phyloP scores from a whole-genome alignment of 2,329 filamentous ascomycete species.

The Fusarium torreyae region DNA sequence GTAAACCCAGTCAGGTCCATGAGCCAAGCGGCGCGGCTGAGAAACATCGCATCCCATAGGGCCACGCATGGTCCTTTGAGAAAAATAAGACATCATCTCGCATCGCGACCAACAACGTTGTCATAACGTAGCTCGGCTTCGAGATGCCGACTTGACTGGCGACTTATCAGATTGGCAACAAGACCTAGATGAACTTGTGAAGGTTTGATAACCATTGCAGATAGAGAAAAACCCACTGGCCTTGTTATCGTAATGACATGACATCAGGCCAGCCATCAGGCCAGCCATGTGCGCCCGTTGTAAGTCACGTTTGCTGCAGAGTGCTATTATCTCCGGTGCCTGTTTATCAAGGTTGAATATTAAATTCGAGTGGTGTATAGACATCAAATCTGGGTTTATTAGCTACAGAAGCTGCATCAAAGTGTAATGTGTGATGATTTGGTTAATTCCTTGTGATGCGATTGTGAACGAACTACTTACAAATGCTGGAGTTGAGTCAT shows the following conservation, averaged over 20 bases:
- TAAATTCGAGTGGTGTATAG: not conserved
- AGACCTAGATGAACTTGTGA: slow-evolving; percentile 12
- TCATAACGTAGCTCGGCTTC: slow-evolving; percentile 32
- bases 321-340: slow-evolving; percentile 28
- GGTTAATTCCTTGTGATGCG: slow-evolving; percentile 11
- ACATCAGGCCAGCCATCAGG: slow-evolving; percentile 47
- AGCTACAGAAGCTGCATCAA: not conserved
- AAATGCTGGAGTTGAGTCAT: slow-evolving; percentile 23
- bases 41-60: slow-evolving; percentile 26
- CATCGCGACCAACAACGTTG: slow-evolving; percentile 9
- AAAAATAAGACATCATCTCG: slow-evolving; percentile 13
- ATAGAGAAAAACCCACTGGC: slow-evolving; percentile 24
- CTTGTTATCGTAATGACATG: slow-evolving; percentile 37
- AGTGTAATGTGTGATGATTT: slow-evolving; percentile 4
- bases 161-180: slow-evolving; percentile 23
- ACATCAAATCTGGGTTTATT: not conserved
- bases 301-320: slow-evolving; percentile 37
- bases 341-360: slow-evolving; percentile 18
- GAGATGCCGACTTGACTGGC: slow-evolving; percentile 23
- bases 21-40: slow-evolving; percentile 8
- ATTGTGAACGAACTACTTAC: slow-evolving; percentile 21
- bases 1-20: slow-evolving; percentile 20
- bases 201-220: not conserved
- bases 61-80: not conserved
- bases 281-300: slow-evolving; percentile 38